A percentile compares a stretch with the other conserved stretches of the same genome.
phyloP scores from a whole-genome alignment of 805 yeast genomes.

The Candida nitratophila region DNA sequence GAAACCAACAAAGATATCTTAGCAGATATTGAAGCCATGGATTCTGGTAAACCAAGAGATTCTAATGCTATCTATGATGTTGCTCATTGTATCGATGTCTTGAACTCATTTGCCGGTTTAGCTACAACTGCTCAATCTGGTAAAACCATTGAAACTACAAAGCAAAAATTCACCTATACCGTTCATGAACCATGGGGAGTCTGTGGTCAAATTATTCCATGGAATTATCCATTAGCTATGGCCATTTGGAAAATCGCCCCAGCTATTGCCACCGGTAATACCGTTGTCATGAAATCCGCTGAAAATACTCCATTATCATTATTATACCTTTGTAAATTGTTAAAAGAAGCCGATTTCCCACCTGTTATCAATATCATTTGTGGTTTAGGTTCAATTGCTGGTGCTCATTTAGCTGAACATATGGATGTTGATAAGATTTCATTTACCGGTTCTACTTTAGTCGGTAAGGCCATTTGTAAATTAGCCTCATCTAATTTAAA shows the following conservation, averaged over 20 bases:
- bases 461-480: slow-evolving; percentile 76
- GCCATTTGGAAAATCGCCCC: slow-evolving; percentile 63
- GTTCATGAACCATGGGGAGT: slow-evolving; percentile 63
- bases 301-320: slow-evolving; percentile 63
- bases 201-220: slow-evolving; percentile 65
- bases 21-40: slow-evolving; percentile 52
- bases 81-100: slow-evolving; percentile 44
- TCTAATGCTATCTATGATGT: slow-evolving; percentile 55
- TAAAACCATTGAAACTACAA: slow-evolving; percentile 51
- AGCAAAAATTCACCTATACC: slow-evolving; percentile 53
- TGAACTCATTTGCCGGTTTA: slow-evolving; percentile 68
- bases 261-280: slow-evolving; percentile 60
- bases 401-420: slow-evolving; percentile 52
- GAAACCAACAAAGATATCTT: slow-evolving; percentile 41
- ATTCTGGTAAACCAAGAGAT: slow-evolving; percentile 50
- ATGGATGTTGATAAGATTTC: slow-evolving; percentile 55
- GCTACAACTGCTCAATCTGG: slow-evolving; percentile 63
- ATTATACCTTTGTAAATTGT: slow-evolving; percentile 45
- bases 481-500: slow-evolving; percentile 79
- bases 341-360: slow-evolving; percentile 55
- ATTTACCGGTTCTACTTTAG: slow-evolving; percentile 62
- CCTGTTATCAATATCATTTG: slow-evolving; percentile 53
- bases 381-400: slow-evolving; percentile 56
- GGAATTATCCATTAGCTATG: slow-evolving; percentile 68
- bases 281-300: slow-evolving; percentile 56